These are phyloP conservation scores for Garcia nutans DNA, from an alignment of 345 rosid species.

Conservation along the genomic window DNA sequence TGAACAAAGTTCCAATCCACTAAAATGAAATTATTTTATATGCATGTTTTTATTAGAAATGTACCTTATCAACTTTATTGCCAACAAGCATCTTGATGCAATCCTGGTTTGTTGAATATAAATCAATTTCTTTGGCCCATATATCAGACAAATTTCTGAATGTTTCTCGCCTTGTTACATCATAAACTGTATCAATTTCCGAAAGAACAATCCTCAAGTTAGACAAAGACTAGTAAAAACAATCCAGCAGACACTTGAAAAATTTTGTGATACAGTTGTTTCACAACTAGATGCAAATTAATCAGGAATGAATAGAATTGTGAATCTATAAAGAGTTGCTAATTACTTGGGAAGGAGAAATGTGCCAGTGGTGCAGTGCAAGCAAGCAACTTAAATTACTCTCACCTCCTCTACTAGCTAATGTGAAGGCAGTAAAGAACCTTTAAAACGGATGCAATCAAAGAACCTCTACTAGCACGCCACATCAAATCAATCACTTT, in stretches of 20 bases:
- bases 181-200: slow-evolving; percentile 56
- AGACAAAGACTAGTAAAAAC: not conserved
- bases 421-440: not conserved
- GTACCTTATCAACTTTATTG: slow-evolving; percentile 91
- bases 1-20: not conserved
- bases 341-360: not conserved
- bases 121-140: slow-evolving; percentile 95
- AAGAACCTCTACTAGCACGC: too few relatives aligned
- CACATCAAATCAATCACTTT: too few relatives aligned
- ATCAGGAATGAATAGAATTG: not conserved
- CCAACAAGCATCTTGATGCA: slow-evolving; percentile 98
- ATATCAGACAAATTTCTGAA: slow-evolving; percentile 83
- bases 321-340: not conserved
- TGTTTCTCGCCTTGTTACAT: slow-evolving; percentile 88
- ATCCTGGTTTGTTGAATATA: slow-evolving; percentile 86
- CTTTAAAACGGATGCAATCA: too few relatives aligned
- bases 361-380: too few relatives aligned
- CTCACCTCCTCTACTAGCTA: not conserved
- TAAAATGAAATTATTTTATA: not conserved
- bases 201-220: slow-evolving; percentile 2
- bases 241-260: not conserved
- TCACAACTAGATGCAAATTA: not conserved
- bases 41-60: not conserved
- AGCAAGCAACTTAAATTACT: not conserved
- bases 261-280: not conserved